Percentiles rank a stretch among this genome's conserved stretches.
Evolutionary conservation across 2,329 filamentous ascomycete genomes (phyloP).

Genomic region (Cryoendolithus antarcticus): DNA sequence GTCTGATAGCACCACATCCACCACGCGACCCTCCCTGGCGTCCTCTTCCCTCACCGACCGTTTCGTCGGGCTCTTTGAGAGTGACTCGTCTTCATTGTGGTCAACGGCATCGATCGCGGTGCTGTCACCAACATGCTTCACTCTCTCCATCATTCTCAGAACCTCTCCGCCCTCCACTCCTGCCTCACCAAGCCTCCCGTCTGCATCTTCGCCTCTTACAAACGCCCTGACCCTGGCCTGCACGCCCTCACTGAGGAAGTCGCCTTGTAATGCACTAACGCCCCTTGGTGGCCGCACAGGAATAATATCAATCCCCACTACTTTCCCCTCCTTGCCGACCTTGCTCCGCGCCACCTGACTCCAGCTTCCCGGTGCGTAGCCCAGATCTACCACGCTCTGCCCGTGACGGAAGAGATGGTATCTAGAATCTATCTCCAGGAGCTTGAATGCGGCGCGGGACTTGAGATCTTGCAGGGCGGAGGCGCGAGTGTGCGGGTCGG

Average conservation of each 20-base stretch:
- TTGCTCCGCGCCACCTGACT: constrained; percentile 68
- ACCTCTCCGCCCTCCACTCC: constrained; percentile 26
- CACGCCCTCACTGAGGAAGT: constrained; percentile 70
- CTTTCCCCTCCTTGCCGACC: constrained; percentile 51
- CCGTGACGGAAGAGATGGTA: constrained; percentile 66
- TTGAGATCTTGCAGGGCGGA: constrained; percentile 72
- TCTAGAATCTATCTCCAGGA: constrained; percentile 81
- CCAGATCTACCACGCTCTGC: constrained; percentile 82
- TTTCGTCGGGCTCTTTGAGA: constrained; percentile 12
- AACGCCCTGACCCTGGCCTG: constrained; percentile 66
- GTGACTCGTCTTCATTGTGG: neutral
- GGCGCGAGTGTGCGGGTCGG: constrained; percentile 61
- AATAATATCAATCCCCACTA: constrained; percentile 88
- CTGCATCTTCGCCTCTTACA: constrained; percentile 39
- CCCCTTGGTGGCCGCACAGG: constrained; percentile 82
- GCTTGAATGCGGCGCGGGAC: constrained; percentile 85
- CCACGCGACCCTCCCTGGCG: constrained; percentile 42
- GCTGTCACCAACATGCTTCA: constrained; percentile 33
- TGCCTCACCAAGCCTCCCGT: constrained; percentile 18
- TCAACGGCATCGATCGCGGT: neutral
- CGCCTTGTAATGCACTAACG: constrained; percentile 88
- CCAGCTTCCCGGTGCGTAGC: constrained; percentile 60
- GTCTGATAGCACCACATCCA: constrained; percentile 93
- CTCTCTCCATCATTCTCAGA: constrained; percentile 55
- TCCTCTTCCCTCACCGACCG: constrained; percentile 23